Percentiles rank a stretch among this genome's conserved stretches.
Evolutionary conservation across 2,329 filamentous ascomycete species (phyloP).

Genomic region (Cladophialophora chaetospira): DNA sequence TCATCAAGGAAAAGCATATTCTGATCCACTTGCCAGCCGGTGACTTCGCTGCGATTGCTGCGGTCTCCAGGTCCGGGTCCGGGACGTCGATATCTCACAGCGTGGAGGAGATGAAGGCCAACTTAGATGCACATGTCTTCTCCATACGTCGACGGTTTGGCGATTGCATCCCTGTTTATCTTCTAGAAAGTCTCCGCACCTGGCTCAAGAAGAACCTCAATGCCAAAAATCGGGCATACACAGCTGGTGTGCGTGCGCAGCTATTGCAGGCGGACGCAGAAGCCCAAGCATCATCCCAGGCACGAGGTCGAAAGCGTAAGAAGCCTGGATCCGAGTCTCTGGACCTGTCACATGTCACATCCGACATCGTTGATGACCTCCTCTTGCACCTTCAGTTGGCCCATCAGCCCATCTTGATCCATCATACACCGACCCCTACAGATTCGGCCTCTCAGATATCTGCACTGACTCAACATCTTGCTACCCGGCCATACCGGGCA

Average conservation of each 20-base stretch:
- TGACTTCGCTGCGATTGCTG: conserved; percentile 65
- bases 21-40: conserved; percentile 64
- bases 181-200: conserved; percentile 68
- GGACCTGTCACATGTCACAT: conserved; percentile 57
- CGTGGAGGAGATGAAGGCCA: conserved; percentile 44
- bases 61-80: conserved; percentile 1
- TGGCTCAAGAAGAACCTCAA: conserved; percentile 72
- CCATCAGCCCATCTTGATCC: conserved; percentile 64
- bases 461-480: conserved; percentile 76
- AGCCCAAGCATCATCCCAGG: conserved; percentile 2
- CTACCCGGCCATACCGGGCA: conserved; percentile 69
- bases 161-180: conserved; percentile 61
- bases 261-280: conserved; percentile 37
- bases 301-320: conserved; percentile 38
- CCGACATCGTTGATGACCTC: conserved; percentile 70
- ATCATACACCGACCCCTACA: conserved; percentile 62
- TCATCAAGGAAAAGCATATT: conserved; percentile 61
- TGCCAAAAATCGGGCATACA: conserved; percentile 67
- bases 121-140: conserved; percentile 62
- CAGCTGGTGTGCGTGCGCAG: conserved; percentile 62
- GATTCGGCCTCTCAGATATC: conserved; percentile 74
- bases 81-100: conserved; percentile 36
- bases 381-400: conserved; percentile 69
- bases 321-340: conserved; percentile 44
- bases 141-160: conserved; percentile 58